Base-by-base conservation (phyloP, 495 filamentous ascomycete genomes). In the Cladorrhinum samala region DNA sequence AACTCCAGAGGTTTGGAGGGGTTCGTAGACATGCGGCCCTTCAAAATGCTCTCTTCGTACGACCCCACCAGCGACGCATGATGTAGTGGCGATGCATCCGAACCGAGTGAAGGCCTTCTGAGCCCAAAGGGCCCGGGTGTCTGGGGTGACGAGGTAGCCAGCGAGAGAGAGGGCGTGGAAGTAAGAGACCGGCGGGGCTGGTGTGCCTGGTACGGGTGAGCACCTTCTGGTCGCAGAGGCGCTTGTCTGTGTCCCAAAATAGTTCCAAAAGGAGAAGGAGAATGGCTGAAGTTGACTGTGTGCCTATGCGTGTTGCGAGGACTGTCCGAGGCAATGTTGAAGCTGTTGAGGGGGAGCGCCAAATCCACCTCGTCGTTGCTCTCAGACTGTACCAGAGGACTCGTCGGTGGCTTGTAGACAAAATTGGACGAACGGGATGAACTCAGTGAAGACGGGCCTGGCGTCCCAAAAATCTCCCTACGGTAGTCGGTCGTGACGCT, bases 21-120 rank as follows among this genome's bases (percentile, higher is more conserved):
- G 8, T 84, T 93, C 11, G 91, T 97, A 39, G 94, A 97, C 93
- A 98, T 98, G 49, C 94, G 81, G 23, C 93, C 93, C 19, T 89
- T 83, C 2, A 98, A 73, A 46, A 98, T 96, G 2, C 89, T 96
- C 68, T 98, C 93, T 67, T 98, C 93, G 60, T 96, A 98, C 2
- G 93, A 96, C 0, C 93, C 93, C 16, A 98, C 93, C 85, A 98
- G 91, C 3, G 91, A 88, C 20, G 92, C 92, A 72, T 91, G 88
- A 24, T 89, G 85, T 18, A 91, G 75, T 2, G 88, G 79, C 13
- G 89, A 88, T 14, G 74, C 68, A 17, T 96, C 91, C 2, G 87
- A 85, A 36, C 81, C 77, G 51, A 86, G 76, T 1, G 91, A 95
- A 1, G 85, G 85, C 36, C 87, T 74, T 48, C 89, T 78, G 17